A percentile compares a stretch with the other conserved stretches of the same genome.
Conservation (phyloP, 305 asterid species). For the Rubia balearica region DNA sequence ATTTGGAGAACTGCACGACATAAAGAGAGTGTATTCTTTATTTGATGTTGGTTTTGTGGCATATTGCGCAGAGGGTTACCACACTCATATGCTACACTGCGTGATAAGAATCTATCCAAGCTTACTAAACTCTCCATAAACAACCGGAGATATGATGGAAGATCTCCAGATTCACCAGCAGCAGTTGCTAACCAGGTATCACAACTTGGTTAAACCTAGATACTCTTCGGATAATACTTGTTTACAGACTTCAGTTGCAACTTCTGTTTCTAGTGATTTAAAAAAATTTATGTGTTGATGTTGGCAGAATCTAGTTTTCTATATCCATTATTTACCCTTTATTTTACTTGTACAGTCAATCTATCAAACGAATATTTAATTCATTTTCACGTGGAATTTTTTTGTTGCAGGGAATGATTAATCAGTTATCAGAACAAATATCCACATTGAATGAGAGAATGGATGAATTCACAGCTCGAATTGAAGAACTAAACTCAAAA, state of each 20-base stretch:
- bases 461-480: constrained; percentile 90
- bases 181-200: constrained; percentile 68
- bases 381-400: background rate
- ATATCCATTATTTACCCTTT: background rate
- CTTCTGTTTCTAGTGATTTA: background rate
- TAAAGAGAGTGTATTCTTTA: background rate
- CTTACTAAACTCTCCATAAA: constrained; percentile 83
- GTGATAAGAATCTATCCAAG: constrained; percentile 62
- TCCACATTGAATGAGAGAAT: constrained; percentile 84
- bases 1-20: background rate
- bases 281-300: background rate
- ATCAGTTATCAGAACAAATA: constrained; percentile 85
- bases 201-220: constrained; percentile 5
- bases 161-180: constrained; percentile 90
- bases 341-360: constrained; percentile 3
- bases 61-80: constrained; percentile 55
- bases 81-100: constrained; percentile 66
- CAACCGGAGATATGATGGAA: constrained; percentile 65
- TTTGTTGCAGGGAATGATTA: constrained; percentile 68
- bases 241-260: background rate
- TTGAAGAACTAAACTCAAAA: constrained; percentile 80
- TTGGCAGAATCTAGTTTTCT: background rate
- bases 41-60: constrained; percentile 3
- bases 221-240: constrained; percentile 7
- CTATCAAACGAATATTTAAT: background rate